Evolutionary conservation across 2,329 filamentous ascomycete genomes (phyloP), one percentile per base, ranked within the genome.

Genomic region (Bipolaris sorokiniana): DNA sequence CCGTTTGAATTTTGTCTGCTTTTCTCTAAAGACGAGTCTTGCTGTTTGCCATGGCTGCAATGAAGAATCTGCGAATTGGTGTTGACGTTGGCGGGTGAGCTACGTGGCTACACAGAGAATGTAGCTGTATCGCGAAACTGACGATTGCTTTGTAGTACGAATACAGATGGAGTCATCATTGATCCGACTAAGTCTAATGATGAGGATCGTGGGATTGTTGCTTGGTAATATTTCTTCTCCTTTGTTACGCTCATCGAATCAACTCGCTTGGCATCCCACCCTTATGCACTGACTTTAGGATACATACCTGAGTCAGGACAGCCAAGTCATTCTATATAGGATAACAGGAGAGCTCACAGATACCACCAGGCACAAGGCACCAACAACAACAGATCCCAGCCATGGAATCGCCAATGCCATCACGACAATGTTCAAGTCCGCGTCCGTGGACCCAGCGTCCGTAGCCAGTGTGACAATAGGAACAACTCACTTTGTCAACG

Each of bases 401-500:
- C 67, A 72, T 70, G 75, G 75, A 23, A 77, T 77, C 53, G 63
- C 68, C 11, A 58, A 65, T 31, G 70, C 73, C 15, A 74, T 78
- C 42, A 73, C 66, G 3, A 71, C 70, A 7, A 76, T 76, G 72
- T 75, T 76, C 64, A 63, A 67, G 26, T 65, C 68, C 1, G 69
- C 72, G 5, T 66, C 62, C 3, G 66, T 77, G 16, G 61, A 71
- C 15, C 69, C 73, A 15, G 54, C 59, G 13, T 62, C 64, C 2
- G 72, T 82, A 51, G 75, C 71, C 15, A 81, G 79, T 55, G 77
- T 83, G 4, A 82, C 80, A 7, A 79, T 84, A 48, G 82, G 82
- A 23, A 84, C 81, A 1, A 85, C 83, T 0, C 70, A 82, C 68
- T 83, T 83, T 56, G 77, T 83, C 44, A 83, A 83, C 56, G 81